Conservation (phyloP, 2,329 filamentous ascomycete genomes). For the Tricladium varicosporioides region DNA sequence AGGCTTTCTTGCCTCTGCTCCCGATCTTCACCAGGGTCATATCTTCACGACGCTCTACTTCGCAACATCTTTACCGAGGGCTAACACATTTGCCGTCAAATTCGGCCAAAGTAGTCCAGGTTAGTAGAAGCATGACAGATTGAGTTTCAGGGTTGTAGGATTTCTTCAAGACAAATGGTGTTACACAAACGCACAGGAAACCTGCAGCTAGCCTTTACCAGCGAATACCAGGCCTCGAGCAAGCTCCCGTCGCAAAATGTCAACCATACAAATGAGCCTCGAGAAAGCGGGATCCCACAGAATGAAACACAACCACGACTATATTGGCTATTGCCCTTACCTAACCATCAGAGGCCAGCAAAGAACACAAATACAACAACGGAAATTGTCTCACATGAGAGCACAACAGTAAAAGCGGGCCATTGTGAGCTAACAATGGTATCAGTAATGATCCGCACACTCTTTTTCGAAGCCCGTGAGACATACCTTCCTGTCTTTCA, state of each 20-base stretch:
- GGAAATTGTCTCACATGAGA: neutral
- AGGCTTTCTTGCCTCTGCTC: neutral
- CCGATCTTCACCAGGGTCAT: neutral
- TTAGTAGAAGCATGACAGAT: neutral
- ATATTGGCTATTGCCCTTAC: neutral
- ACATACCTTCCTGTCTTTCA: neutral
- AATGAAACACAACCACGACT: neutral
- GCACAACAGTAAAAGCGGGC: constrained; percentile 1
- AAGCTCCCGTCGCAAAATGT: neutral
- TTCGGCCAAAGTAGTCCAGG: neutral
- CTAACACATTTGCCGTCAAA: too few species aligned
- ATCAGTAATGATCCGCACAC: neutral
- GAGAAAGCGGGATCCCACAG: neutral
- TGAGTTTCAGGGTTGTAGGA: neutral
- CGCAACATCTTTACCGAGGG: too few species aligned
- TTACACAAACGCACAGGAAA: neutral
- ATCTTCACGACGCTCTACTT: too few species aligned
- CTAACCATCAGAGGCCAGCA: neutral
- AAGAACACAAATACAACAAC: neutral
- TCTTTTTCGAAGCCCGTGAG: neutral
- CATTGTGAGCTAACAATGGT: neutral
- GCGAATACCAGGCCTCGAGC: neutral
- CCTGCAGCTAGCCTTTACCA: neutral
- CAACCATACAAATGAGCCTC: neutral
- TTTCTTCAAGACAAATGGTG: neutral